Base-by-base conservation (phyloP, 2,329 filamentous ascomycete genomes). In the Paraphaeosphaeria minitans region DNA sequence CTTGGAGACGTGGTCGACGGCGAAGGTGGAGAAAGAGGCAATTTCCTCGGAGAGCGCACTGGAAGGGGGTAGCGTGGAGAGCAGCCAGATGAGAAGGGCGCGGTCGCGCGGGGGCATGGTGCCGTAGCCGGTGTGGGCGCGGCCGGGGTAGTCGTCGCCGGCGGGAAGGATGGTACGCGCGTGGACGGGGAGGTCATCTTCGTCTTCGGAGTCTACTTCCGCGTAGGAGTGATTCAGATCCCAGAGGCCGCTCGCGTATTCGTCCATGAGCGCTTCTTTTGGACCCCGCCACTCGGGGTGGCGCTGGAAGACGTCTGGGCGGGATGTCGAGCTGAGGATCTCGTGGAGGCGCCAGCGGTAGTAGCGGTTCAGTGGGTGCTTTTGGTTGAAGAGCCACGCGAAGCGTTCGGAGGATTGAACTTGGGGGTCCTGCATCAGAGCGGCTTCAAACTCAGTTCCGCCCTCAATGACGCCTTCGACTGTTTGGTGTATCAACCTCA, bases 321-420 rank as follows among this genome's bases (percentile, higher is more conserved):
- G 66, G 4, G 64, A 56, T 7, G 64, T 65, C 37, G 68, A 88
- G 0, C 90, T 93, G n/a, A 94, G 81, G 9, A 94, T 84, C 67
- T 95, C 88, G 91, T 93, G 97, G 46, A 98, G 73, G 46, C 92
- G 87, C 90, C 92, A 98, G 45, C 95, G 88, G 76, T 98, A 98
- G 85, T 93, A 99, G 16, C 96, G 16, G 90, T 94, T 27, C 87
- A 93, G 62, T 84, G 82, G 69, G 39, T 76, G 73, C 88, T 93
- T 64, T 88, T 85, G 21, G 74, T 98, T 90, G 89, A 92, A 99
- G 5, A 99, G 82, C 91, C 93, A 99, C 0, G 93, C 90, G 88
- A 94, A 98, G 65, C 89, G 93, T 75, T 96, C 91, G 59, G 97
- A 91, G 42, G 84, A 85, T 73, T 96, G 92, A 1, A 98, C 90